These are phyloP conservation scores for Macrocybe sp. DNA, from an alignment of 1,284 basidiomycete genomes.

Conservation along the genomic window DNA sequence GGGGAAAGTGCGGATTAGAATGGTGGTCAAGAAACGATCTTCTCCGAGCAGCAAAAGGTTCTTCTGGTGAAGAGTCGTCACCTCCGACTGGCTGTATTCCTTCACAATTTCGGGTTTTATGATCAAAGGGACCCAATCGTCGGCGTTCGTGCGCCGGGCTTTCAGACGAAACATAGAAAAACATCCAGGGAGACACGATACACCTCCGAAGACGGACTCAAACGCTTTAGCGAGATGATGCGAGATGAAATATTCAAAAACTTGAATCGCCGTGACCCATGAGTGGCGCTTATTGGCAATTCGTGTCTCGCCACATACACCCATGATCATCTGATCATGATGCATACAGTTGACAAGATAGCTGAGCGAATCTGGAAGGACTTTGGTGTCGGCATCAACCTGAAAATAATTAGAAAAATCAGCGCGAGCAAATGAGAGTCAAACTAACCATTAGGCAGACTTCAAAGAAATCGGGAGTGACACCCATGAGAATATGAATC, in stretches of 20 bases:
- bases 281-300: conserved; percentile 97
- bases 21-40: conserved; percentile 97
- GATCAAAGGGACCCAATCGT: conserved; percentile 98
- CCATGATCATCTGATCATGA: conserved; percentile 98
- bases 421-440: conserved; percentile 8
- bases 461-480: conserved; percentile 99
- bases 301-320: conserved; percentile 96
- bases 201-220: conserved; percentile 99
- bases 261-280: conserved; percentile 98
- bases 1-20: conserved; percentile 94
- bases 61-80: conserved; percentile 96
- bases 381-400: conserved; percentile 98
- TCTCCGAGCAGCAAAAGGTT: conserved; percentile 95
- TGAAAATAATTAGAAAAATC: conserved; percentile 29
- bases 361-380: conserved; percentile 82
- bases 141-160: conserved; percentile 80
- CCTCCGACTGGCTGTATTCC: conserved; percentile 93
- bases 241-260: conserved; percentile 98
- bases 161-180: conserved; percentile 99
- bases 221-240: conserved; percentile 98
- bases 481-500: conserved; percentile 93
- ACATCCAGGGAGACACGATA: conserved; percentile 97
- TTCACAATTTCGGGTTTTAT: conserved; percentile 97
- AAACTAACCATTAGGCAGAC: conserved; percentile 88
- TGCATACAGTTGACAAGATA: conserved; percentile 97